Base-by-base conservation (phyloP, 2,329 filamentous ascomycete species). In the Cercospora zeae-maydis region DNA sequence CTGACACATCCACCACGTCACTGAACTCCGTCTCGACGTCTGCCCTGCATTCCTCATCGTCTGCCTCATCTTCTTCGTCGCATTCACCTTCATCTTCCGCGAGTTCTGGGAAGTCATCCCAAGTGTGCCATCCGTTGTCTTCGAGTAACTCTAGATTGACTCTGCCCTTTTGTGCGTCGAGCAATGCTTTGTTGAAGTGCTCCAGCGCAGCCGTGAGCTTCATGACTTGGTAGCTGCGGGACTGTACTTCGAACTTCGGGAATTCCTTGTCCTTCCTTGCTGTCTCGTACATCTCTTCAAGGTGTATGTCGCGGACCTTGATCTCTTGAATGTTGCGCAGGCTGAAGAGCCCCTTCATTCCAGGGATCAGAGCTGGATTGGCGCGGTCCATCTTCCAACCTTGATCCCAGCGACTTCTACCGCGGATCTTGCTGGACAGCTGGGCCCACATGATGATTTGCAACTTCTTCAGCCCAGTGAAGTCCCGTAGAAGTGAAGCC, bases 121-220 rank as follows among this genome's bases (percentile, higher is more conserved):
- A 27, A 3, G 42, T 57, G n/a, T 70, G 69, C 69, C 69, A 70
- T 33, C 57, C 16, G 10, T 68, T 66, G 52, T 70, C 51, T 13
- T 66, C 31, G 3, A 71, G 42, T 21, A 70, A 39, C 56, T 63
- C 56, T 1, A 21, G n/a, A 36, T 68, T 66, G 10, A 72, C 57
- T 5, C 60, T 65, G 1, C 70, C 70, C 2, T 37, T 9, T 49
- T 71, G 70, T n/a, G 69, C 69, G 13, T 64, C 45, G 9, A 24
- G 21, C 21, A 72, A 45, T 2, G 69, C 69, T 24, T 37, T 36
- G 49, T 72, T 72, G 63, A 72, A 64, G 39, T 72, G 65, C 7
- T 65, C 19, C 4, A 70, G 42, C 2, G 61, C 64, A 1, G 49
- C 42, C 4, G 36, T 33, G 9, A 71, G 58, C 34, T 63, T 67